A percentile compares a stretch with the other conserved stretches of the same genome.
phyloP scores from a whole-genome alignment of 257 asterid species.

The Fraxinus anomala region DNA sequence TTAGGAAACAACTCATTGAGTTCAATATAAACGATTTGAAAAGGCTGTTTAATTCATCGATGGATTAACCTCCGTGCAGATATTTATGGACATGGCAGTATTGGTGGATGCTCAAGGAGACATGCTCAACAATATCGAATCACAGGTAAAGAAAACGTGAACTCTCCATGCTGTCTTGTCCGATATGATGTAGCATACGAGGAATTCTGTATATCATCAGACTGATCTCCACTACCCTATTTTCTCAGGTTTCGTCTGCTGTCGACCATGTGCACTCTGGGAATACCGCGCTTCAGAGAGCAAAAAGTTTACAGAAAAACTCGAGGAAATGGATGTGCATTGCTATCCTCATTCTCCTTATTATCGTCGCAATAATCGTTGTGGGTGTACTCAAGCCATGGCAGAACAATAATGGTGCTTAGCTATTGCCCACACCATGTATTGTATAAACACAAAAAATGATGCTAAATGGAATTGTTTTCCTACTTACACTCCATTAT shows the following conservation, averaged over 20 bases:
- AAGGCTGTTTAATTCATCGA: background rate
- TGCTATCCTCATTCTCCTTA: conserved; percentile 76
- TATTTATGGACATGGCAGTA: conserved; percentile 97
- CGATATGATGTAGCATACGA: background rate
- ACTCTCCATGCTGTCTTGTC: background rate
- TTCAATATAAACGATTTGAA: background rate
- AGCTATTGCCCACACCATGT: conserved; percentile 25
- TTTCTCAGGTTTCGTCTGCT: conserved; percentile 78
- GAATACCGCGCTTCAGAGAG: conserved; percentile 83
- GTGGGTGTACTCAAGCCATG: conserved; percentile 96
- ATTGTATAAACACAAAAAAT: conserved; percentile 31
- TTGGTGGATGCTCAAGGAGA: conserved; percentile 98
- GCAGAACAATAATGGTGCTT: conserved; percentile 83
- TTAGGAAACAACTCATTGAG: background rate
- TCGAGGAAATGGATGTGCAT: conserved; percentile 98
- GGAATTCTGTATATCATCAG: background rate
- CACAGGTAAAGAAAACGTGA: conserved; percentile 60
- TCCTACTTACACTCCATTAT: background rate
- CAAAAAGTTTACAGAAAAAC: conserved; percentile 77
- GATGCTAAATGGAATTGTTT: conserved; percentile 27
- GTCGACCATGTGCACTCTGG: conserved; percentile 98
- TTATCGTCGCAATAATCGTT: conserved; percentile 64
- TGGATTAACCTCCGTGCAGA: conserved; percentile 40
- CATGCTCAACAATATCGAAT: conserved; percentile 93
- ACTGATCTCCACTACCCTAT: background rate